phyloP scores from a whole-genome alignment of 257 asterid species.

The Solanum habrochaites region DNA sequence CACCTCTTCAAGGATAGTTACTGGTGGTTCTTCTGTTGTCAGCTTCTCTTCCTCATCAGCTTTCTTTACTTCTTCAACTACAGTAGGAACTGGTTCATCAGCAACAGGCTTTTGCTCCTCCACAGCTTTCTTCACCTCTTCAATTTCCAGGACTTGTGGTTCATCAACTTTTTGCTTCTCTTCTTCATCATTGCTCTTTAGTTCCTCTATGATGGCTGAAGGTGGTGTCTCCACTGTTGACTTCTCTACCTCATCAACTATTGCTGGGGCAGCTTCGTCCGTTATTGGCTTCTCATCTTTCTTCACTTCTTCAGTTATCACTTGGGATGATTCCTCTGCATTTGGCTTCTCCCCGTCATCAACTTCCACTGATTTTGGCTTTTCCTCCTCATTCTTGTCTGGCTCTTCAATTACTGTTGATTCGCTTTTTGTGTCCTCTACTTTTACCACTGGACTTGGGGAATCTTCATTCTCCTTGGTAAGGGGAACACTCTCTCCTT shows the following conservation, averaged over 20 bases:
- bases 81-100: neutral
- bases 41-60: neutral
- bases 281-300: neutral
- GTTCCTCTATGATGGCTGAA: neutral
- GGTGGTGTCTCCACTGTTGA: neutral
- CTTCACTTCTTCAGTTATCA: neutral
- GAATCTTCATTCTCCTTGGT: conserved; percentile 21
- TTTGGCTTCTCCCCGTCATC: neutral
- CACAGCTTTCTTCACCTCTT: neutral
- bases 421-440: conserved; percentile 1
- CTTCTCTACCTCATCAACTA: neutral
- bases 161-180: neutral
- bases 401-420: neutral
- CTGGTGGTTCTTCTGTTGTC: neutral
- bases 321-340: neutral
- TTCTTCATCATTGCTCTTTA: neutral
- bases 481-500: conserved; percentile 15
- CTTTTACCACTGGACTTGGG: conserved; percentile 4
- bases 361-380: neutral
- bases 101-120: neutral
- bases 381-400: neutral
- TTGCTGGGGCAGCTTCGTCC: neutral
- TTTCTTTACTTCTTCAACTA: neutral
- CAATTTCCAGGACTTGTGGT: neutral
- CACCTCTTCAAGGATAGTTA: neutral